These are phyloP conservation scores for Cicer yamashitae DNA, from an alignment of 306 rosid genomes.

Conservation along the genomic window DNA sequence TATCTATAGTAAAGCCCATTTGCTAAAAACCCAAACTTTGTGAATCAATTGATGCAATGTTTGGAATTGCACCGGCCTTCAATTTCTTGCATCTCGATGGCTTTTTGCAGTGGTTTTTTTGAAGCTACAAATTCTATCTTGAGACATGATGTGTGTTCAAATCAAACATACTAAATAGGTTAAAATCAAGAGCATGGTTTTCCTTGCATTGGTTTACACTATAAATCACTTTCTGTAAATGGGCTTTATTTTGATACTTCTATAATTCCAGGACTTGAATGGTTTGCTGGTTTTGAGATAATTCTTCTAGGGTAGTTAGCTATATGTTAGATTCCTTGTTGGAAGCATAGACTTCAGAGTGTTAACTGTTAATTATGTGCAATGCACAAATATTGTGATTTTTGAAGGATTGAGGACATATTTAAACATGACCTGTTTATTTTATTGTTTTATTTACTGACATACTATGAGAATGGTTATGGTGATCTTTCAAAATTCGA, in stretches of 20 bases:
- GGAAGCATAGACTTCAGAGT: background rate
- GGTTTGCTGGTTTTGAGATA: slow-evolving; percentile 29
- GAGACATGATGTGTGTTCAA: background rate
- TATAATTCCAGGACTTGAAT: background rate
- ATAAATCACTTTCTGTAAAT: background rate
- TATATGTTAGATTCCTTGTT: slow-evolving; percentile 20
- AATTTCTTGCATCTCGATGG: background rate
- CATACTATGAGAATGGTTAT: slow-evolving; percentile 22
- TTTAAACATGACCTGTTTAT: slow-evolving; percentile 20
- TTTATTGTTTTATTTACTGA: background rate
- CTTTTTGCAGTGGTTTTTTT: background rate
- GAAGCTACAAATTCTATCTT: background rate
- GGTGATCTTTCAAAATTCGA: slow-evolving; percentile 35
- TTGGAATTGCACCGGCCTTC: background rate
- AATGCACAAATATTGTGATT: background rate
- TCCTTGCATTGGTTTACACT: slow-evolving; percentile 1
- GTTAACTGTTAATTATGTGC: slow-evolving; percentile 25
- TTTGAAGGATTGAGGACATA: background rate
- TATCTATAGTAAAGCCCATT: background rate
- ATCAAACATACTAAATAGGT: background rate
- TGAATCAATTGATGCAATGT: slow-evolving; percentile 8
- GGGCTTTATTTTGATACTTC: background rate
- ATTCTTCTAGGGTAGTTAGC: slow-evolving; percentile 34
- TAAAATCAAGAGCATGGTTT: background rate
- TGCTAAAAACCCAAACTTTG: background rate